Conservation (phyloP, 306 rosid species). For the Cicer bijugum region DNA sequence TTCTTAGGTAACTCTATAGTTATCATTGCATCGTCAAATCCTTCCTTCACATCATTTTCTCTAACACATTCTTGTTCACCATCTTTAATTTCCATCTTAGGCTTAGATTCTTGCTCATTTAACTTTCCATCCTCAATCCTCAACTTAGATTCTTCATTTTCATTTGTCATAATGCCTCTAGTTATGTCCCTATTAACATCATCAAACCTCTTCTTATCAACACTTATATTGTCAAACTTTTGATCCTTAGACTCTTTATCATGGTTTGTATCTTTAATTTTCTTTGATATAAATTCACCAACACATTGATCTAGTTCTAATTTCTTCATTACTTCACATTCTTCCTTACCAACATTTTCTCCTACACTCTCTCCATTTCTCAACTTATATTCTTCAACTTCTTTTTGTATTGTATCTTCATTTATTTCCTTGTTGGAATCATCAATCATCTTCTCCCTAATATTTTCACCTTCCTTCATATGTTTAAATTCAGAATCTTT, state of each 20-base stretch:
- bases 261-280: conserved; percentile 24
- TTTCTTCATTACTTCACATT: conserved; percentile 17
- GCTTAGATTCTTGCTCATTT: background rate
- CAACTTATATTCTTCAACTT: conserved; percentile 28
- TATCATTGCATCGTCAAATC: conserved; percentile 5
- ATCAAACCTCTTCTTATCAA: conserved; percentile 1
- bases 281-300: background rate
- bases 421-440: conserved; percentile 12
- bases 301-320: conserved; percentile 6
- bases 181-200: background rate
- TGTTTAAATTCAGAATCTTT: conserved; percentile 4
- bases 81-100: background rate
- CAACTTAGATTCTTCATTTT: conserved; percentile 15
- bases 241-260: conserved; percentile 14
- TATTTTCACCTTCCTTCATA: conserved; percentile 9
- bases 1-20: conserved; percentile 16
- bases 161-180: background rate
- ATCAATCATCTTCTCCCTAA: conserved; percentile 11
- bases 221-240: background rate
- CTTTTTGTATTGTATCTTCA: conserved; percentile 10
- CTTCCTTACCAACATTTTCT: background rate
- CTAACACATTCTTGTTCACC: conserved; percentile 6
- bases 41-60: conserved; percentile 29
- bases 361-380: conserved; percentile 26
- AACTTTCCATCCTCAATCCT: background rate